A percentile compares a stretch with the other conserved stretches of the same genome.
Evolutionary conservation across 352 stramenopile genomes (phyloP).

Genomic region (Phytophthora rubi): DNA sequence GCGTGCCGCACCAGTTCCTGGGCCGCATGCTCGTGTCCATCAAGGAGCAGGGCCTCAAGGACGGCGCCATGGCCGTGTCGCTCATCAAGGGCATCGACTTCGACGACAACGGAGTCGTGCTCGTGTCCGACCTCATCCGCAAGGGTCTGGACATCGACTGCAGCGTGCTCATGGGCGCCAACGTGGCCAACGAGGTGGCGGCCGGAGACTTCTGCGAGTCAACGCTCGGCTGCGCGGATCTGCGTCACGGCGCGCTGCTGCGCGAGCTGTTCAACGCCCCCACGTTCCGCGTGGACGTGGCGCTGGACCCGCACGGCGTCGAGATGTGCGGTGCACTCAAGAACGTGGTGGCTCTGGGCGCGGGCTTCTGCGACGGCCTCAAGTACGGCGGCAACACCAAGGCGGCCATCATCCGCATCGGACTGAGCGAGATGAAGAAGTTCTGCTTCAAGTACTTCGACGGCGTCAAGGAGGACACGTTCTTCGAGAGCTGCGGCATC

Average conservation of each 20-base stretch:
- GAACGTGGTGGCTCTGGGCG: conserved; percentile 97
- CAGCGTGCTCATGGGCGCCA: conserved; percentile 97
- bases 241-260: conserved; percentile 73
- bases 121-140: conserved; percentile 91
- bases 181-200: conserved; percentile 97
- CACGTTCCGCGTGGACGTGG: conserved; percentile 95
- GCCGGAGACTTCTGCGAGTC: conserved; percentile 96
- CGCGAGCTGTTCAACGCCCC: conserved; percentile 81
- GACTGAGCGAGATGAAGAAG: conserved; percentile 95
- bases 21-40: conserved; percentile 90
- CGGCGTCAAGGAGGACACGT: conserved; percentile 93
- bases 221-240: conserved; percentile 91
- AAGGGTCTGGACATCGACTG: conserved; percentile 87
- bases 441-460: conserved; percentile 95
- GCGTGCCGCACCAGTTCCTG: conserved; percentile 97
- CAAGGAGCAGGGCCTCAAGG: conserved; percentile 75
- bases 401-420: conserved; percentile 96
- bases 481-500: conserved; percentile 97
- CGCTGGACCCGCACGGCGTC: conserved; percentile 93
- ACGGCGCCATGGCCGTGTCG: conserved; percentile 82
- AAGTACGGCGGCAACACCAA: conserved; percentile 97
- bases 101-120: conserved; percentile 78
- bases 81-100: conserved; percentile 94
- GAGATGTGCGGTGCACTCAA: conserved; percentile 98
- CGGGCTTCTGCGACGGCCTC: conserved; percentile 97